Percentiles rank a stretch among this genome's conserved stretches.
Evolutionary conservation across 2,329 filamentous ascomycete genomes (phyloP).

Genomic region (Rutstroemia sp.): DNA sequence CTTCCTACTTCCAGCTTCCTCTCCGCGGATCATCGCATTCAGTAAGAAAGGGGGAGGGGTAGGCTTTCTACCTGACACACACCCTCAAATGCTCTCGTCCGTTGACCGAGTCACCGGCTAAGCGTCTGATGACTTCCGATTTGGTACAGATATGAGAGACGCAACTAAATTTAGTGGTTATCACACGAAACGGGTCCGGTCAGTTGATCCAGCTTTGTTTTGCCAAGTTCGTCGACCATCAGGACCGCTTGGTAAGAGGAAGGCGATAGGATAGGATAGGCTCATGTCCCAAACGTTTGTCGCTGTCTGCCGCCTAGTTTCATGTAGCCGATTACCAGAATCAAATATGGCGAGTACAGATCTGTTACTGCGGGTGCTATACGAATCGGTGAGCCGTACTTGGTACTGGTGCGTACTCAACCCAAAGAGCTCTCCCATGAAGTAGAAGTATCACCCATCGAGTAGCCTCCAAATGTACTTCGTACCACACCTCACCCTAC

Average conservation of each 20-base stretch:
- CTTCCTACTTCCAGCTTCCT: too few species aligned
- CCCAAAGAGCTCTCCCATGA: too few species aligned
- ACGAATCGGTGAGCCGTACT: not conserved
- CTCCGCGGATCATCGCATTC: too few species aligned
- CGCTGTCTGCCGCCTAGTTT: not conserved
- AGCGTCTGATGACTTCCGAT: not conserved
- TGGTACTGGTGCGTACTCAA: not conserved
- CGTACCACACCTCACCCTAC: too few species aligned
- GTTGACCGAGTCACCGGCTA: conserved; percentile 7
- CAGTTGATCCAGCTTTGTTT: conserved; percentile 1
- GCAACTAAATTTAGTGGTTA: not conserved
- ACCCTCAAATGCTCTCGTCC: not conserved
- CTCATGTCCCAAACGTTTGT: not conserved
- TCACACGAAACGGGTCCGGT: not conserved
- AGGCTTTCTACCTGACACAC: not conserved
- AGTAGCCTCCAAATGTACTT: too few species aligned
- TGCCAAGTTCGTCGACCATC: not conserved
- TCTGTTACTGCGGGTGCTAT: not conserved
- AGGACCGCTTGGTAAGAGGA: not conserved
- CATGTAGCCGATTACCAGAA: not conserved
- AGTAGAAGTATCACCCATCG: too few species aligned
- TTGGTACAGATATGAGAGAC: not conserved
- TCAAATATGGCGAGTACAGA: not conserved
- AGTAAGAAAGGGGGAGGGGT: not conserved
- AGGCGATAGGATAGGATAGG: too few species aligned